Conservation (phyloP, 2,329 filamentous ascomycete genomes). For the Albophoma yamanashiensis region DNA sequence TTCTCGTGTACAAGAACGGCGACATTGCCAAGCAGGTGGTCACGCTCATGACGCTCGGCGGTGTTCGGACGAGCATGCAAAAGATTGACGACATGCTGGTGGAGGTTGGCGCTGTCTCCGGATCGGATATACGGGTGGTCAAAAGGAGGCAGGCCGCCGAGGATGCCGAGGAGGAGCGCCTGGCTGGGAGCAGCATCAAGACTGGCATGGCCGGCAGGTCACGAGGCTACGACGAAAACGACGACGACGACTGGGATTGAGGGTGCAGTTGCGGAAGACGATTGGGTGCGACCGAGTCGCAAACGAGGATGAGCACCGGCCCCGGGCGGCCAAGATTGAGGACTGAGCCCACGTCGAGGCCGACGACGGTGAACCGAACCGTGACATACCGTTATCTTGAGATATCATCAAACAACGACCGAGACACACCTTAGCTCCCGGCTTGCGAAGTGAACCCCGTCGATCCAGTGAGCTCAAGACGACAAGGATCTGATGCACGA, state of each 20-base stretch:
- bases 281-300: not conserved
- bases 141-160: slow-evolving; percentile 50
- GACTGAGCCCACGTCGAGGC: not conserved
- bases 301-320: not conserved
- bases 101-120: slow-evolving; percentile 67
- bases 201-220: slow-evolving; percentile 37
- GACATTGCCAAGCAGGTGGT: slow-evolving; percentile 88
- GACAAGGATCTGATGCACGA: not conserved
- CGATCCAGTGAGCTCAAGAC: not conserved
- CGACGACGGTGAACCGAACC: not conserved
- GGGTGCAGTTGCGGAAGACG: not conserved
- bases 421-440: not conserved
- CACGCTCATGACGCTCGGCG: slow-evolving; percentile 72
- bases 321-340: not conserved
- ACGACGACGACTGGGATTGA: slow-evolving; percentile 56
- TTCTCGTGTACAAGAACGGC: slow-evolving; percentile 83
- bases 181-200: slow-evolving; percentile 37
- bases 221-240: slow-evolving; percentile 30
- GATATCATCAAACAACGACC: not conserved
- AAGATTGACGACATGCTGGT: slow-evolving; percentile 76
- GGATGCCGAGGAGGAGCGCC: slow-evolving; percentile 48
- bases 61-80: slow-evolving; percentile 57
- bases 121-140: slow-evolving; percentile 67
- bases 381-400: not conserved
- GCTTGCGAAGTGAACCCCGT: not conserved